Percentiles rank a stretch among this genome's conserved stretches.
These are phyloP conservation scores for Spergularia bocconei DNA, from an alignment of 148 eudicot genomes.

Conservation along the genomic window DNA sequence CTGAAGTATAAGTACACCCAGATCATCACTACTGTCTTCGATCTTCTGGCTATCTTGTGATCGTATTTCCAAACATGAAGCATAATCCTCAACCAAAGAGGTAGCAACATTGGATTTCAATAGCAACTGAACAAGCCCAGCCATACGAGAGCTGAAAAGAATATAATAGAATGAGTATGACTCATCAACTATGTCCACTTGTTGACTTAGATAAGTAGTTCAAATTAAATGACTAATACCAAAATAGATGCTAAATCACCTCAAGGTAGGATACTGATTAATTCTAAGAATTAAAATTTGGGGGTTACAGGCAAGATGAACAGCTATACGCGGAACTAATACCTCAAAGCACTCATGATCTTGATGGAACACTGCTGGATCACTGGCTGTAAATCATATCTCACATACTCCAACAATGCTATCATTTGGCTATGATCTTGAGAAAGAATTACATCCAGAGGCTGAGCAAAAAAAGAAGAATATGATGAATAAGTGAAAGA, in stretches of 20 bases:
- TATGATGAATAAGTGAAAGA: neutral
- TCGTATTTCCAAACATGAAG: constrained; percentile 88
- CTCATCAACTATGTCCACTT: neutral
- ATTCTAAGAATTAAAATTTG: neutral
- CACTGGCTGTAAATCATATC: constrained; percentile 87
- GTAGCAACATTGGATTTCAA: constrained; percentile 71
- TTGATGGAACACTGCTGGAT: constrained; percentile 86
- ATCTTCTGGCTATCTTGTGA: constrained; percentile 75
- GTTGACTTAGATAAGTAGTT: neutral
- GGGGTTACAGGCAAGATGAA: constrained; percentile 1
- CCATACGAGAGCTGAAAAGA: constrained; percentile 73
- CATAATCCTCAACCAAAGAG: constrained; percentile 89
- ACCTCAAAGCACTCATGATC: constrained; percentile 84
- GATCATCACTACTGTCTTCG: constrained; percentile 80
- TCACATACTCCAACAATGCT: constrained; percentile 80
- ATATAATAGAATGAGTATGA: neutral
- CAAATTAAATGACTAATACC: neutral
- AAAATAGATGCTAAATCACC: neutral
- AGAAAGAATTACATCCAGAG: constrained; percentile 79
- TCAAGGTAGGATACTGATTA: neutral
- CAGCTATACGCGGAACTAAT: constrained; percentile 16
- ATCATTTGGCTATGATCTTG: constrained; percentile 95
- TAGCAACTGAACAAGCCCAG: constrained; percentile 80
- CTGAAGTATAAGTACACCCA: constrained; percentile 91
- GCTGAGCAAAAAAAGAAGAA: constrained; percentile 41